Percentiles rank a stretch among this genome's conserved stretches.
Evolutionary conservation across 768 basidiomycete genomes (phyloP).

Genomic region (Boletellus sp.): DNA sequence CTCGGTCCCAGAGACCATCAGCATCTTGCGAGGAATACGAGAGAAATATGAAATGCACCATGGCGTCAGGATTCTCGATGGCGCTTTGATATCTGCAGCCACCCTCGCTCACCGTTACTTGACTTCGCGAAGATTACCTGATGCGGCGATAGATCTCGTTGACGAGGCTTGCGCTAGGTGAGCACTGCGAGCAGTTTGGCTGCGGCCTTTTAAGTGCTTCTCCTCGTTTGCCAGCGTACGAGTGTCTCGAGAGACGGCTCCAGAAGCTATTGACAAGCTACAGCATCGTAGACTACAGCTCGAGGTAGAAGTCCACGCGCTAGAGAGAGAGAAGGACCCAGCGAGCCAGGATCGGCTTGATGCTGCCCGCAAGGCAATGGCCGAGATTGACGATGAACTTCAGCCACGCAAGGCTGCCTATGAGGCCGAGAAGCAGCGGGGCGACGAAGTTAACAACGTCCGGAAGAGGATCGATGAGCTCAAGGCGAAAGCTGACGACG

Average conservation of each 20-base stretch:
- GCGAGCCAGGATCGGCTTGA: slow-evolving; percentile 83
- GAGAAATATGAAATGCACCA: slow-evolving; percentile 94
- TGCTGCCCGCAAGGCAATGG: slow-evolving; percentile 69
- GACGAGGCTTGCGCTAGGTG: slow-evolving; percentile 90
- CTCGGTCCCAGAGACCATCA: slow-evolving; percentile 82
- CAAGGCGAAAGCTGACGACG: slow-evolving; percentile 88
- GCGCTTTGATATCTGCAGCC: slow-evolving; percentile 84
- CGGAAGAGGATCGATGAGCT: slow-evolving; percentile 87
- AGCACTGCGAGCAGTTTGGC: slow-evolving; percentile 17
- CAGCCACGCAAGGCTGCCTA: slow-evolving; percentile 80
- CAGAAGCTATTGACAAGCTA: slow-evolving; percentile 89
- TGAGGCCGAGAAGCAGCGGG: slow-evolving; percentile 79
- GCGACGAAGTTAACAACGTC: slow-evolving; percentile 73
- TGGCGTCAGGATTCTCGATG: slow-evolving; percentile 85
- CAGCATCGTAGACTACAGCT: slow-evolving; percentile 87
- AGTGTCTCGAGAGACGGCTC: slow-evolving; percentile 90
- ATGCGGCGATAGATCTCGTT: slow-evolving; percentile 86
- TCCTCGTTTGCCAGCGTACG: slow-evolving; percentile 53
- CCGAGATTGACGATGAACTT: slow-evolving; percentile 81
- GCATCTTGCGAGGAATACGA: slow-evolving; percentile 88
- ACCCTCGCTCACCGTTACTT: slow-evolving; percentile 92
- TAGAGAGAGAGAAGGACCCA: slow-evolving; percentile 87
- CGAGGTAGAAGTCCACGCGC: slow-evolving; percentile 91
- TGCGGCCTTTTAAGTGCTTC: not conserved
- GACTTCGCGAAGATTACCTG: slow-evolving; percentile 73